Evolutionary conservation across 768 basidiomycete species (phyloP).

Genomic region (Astraeus odoratus): DNA sequence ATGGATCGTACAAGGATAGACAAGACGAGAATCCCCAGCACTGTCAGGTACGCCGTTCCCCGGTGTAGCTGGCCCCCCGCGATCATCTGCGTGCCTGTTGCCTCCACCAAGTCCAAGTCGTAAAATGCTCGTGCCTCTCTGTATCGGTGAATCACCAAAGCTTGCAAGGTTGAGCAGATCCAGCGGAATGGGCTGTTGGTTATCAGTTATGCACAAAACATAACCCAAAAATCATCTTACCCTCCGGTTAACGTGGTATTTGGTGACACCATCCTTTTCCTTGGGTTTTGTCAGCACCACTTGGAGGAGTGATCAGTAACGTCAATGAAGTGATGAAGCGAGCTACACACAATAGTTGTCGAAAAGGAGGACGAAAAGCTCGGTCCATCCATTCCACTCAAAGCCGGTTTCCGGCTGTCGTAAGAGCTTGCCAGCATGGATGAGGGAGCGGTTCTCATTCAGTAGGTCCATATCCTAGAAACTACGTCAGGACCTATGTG

Average conservation of each 20-base stretch:
- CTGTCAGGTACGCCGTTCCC: slow-evolving; percentile 31
- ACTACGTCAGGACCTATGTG: slow-evolving; percentile 2
- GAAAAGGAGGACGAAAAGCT: slow-evolving; percentile 85
- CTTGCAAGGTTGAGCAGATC: slow-evolving; percentile 82
- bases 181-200: slow-evolving; percentile 77
- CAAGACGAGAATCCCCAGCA: slow-evolving; percentile 59
- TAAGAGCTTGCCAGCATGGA: slow-evolving; percentile 76
- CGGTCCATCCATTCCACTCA: slow-evolving; percentile 85
- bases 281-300: slow-evolving; percentile 88
- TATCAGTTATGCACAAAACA: neutral
- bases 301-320: slow-evolving; percentile 26
- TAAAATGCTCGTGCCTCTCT: slow-evolving; percentile 67
- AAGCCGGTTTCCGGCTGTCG: slow-evolving; percentile 86
- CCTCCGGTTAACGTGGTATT: slow-evolving; percentile 74
- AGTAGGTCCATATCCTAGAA: slow-evolving; percentile 83
- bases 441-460: slow-evolving; percentile 73
- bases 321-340: neutral
- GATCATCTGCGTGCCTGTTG: slow-evolving; percentile 25
- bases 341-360: slow-evolving; percentile 81
- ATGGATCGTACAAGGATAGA: slow-evolving; percentile 84
- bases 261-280: slow-evolving; percentile 66
- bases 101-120: slow-evolving; percentile 47
- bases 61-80: slow-evolving; percentile 18
- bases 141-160: slow-evolving; percentile 74
- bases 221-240: slow-evolving; percentile 35